These are phyloP conservation scores for Scheffersomyces quercinus DNA, from an alignment of 1,139 yeast species.

Conservation along the genomic window DNA sequence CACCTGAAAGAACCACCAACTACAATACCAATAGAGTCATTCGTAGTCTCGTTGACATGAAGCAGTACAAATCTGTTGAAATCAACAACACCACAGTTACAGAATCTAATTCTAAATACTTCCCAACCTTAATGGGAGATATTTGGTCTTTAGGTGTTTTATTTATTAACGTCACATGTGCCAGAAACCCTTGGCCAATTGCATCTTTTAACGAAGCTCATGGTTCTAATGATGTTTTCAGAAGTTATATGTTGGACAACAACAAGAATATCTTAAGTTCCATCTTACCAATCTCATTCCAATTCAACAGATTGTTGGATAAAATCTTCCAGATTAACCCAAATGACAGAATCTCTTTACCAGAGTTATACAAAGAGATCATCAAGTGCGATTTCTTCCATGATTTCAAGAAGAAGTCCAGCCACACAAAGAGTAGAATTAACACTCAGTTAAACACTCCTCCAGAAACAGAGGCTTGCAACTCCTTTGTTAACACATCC, in stretches of 20 bases:
- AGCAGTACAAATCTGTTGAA: slow-evolving; percentile 23
- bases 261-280: slow-evolving; percentile 26
- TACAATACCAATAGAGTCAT: slow-evolving; percentile 35
- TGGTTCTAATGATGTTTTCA: slow-evolving; percentile 52
- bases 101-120: slow-evolving; percentile 29
- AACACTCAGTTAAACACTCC: slow-evolving; percentile 9
- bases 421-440: neutral
- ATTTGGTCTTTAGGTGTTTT: slow-evolving; percentile 88
- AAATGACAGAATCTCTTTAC: slow-evolving; percentile 55
- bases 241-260: slow-evolving; percentile 39
- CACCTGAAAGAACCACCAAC: slow-evolving; percentile 77
- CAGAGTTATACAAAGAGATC: slow-evolving; percentile 44
- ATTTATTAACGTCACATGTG: slow-evolving; percentile 74
- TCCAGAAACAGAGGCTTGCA: slow-evolving; percentile 5
- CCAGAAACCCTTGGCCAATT: slow-evolving; percentile 89
- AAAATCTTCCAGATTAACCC: slow-evolving; percentile 65
- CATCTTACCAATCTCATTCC: slow-evolving; percentile 67
- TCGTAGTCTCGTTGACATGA: slow-evolving; percentile 30
- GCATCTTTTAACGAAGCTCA: slow-evolving; percentile 64
- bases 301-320: slow-evolving; percentile 56
- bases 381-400: slow-evolving; percentile 41
- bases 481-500: neutral
- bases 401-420: slow-evolving; percentile 13
- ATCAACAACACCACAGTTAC: slow-evolving; percentile 13
- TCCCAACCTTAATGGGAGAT: slow-evolving; percentile 80